Conservation (phyloP, 169 alveolate species). For the Plasmodium cynomolgi region DNA sequence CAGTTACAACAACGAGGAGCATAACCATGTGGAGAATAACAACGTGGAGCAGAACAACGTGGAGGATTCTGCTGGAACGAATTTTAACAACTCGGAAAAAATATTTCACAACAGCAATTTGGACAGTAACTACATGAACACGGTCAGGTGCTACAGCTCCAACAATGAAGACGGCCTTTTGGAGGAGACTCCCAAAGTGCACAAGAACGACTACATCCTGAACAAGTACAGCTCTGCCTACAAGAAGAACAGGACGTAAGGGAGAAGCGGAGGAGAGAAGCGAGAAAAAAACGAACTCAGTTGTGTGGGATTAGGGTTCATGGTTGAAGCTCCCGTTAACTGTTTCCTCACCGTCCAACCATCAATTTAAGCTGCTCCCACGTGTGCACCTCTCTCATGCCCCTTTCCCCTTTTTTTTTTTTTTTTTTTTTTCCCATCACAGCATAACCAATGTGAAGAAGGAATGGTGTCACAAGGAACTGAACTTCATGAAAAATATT, state of each 20-base stretch:
- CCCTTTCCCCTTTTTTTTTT: neutral
- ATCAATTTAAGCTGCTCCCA: neutral
- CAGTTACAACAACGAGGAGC: slow-evolving; percentile 55
- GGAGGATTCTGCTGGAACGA: neutral
- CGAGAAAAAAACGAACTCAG: neutral
- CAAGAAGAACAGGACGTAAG: slow-evolving; percentile 62
- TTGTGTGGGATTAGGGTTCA: too few species aligned
- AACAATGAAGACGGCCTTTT: slow-evolving; percentile 35
- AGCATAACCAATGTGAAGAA: slow-evolving; percentile 67
- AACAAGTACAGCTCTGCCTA: slow-evolving; percentile 43
- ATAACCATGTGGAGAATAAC: slow-evolving; percentile 1
- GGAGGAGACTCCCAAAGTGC: slow-evolving; percentile 5
- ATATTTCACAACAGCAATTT: neutral
- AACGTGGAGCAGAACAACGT: slow-evolving; percentile 25
- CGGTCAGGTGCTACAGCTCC: slow-evolving; percentile 38
- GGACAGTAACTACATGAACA: slow-evolving; percentile 15
- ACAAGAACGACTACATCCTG: slow-evolving; percentile 51
- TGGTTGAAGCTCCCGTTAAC: neutral
- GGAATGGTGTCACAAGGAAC: slow-evolving; percentile 70
- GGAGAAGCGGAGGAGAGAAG: neutral
- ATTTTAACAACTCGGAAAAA: slow-evolving; percentile 67
- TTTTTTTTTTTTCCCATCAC: neutral
- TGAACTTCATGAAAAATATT: slow-evolving; percentile 61
- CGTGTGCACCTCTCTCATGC: neutral
- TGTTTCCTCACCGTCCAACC: neutral